Evolutionary conservation across 306 rosid genomes (phyloP), one percentile per base, ranked within the genome.

Genomic region (Prunus fruticosa): DNA sequence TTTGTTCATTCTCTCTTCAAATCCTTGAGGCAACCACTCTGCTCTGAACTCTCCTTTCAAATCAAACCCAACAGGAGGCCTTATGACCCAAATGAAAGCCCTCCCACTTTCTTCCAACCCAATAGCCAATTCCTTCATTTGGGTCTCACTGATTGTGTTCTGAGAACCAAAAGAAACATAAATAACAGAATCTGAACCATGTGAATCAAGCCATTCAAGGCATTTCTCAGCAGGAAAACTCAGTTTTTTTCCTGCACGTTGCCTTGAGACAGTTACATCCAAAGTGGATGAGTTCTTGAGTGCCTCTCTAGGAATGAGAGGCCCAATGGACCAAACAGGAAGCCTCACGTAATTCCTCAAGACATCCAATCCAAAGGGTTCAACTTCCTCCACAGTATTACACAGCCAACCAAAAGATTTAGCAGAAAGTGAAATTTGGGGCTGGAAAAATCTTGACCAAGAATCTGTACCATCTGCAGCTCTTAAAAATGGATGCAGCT

Each of bases 81-180:
- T 84, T 18, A 88, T 83, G 0, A 91, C 91, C 98, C 95, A 93
- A 47, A 93, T 79, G 75, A 91, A 91, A 2, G 78, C 32, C 23
- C 43, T 87, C 0, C 74, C 81, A 41, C 95, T 88, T 46, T 78
- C 66, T 77, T 93, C 98, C 83, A 93, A 80, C 3, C 97, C 98
- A 4, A 53, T 70, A 2, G 95, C 96, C 53, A 89, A 64, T 3
- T 89, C 90, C 89, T 78, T 82, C 98, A 91, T 91, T 27, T 89
- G 93, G 56, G 84, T 53, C 1, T 77, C 82, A 38, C 77, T 75
- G 23, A 93, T 85, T 0, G 96, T 88, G 85, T 91, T 86, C 84
- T 93, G 96, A 16, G 98, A 93, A 12, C 98, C 98, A 78, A 93
- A 91, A 1, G 89, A 91, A 32, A 93, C 77, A 78, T 89, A 91